phyloP scores from a whole-genome alignment of 2,329 filamentous ascomycete genomes.

The Sclerotinia subarctica region DNA sequence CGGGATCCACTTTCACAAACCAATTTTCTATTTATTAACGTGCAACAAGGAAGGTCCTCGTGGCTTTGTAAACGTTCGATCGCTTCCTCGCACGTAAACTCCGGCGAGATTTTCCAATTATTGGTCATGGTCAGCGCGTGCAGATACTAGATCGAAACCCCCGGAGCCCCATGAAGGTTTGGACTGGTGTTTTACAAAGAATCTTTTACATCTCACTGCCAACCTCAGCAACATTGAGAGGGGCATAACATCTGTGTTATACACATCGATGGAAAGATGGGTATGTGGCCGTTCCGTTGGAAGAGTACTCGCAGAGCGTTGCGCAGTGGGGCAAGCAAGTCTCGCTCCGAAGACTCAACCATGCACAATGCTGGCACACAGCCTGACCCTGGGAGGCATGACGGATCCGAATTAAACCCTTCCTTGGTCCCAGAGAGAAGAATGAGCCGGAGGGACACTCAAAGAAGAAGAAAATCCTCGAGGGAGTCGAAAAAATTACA shows the following conservation, averaged over 20 bases:
- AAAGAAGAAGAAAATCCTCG: slow-evolving; percentile 34
- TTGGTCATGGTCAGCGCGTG: slow-evolving; percentile 16
- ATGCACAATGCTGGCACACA: slow-evolving; percentile 39
- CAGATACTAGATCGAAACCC: slow-evolving; percentile 17
- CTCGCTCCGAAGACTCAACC: slow-evolving; percentile 51
- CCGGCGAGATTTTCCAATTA: slow-evolving; percentile 12
- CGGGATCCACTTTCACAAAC: slow-evolving; percentile 15
- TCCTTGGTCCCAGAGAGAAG: slow-evolving; percentile 35
- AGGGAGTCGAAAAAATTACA: slow-evolving; percentile 40
- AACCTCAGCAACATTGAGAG: slow-evolving; percentile 17
- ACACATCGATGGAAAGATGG: slow-evolving; percentile 52
- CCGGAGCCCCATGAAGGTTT: background rate
- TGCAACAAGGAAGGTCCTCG: slow-evolving; percentile 22
- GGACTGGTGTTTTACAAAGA: background rate
- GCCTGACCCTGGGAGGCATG: slow-evolving; percentile 35
- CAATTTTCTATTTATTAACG: slow-evolving; percentile 19
- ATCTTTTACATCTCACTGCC: slow-evolving; percentile 8
- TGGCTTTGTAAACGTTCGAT: slow-evolving; percentile 6
- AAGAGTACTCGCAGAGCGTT: slow-evolving; percentile 64
- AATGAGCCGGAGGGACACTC: slow-evolving; percentile 38
- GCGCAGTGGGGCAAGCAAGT: slow-evolving; percentile 52
- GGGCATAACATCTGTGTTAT: slow-evolving; percentile 19
- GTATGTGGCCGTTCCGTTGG: slow-evolving; percentile 79
- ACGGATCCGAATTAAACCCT: slow-evolving; percentile 37
- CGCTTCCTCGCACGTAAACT: slow-evolving; percentile 4